Evolutionary conservation across 2,329 filamentous ascomycete genomes (phyloP).

Genomic region (Furcasterigmium sp.): DNA sequence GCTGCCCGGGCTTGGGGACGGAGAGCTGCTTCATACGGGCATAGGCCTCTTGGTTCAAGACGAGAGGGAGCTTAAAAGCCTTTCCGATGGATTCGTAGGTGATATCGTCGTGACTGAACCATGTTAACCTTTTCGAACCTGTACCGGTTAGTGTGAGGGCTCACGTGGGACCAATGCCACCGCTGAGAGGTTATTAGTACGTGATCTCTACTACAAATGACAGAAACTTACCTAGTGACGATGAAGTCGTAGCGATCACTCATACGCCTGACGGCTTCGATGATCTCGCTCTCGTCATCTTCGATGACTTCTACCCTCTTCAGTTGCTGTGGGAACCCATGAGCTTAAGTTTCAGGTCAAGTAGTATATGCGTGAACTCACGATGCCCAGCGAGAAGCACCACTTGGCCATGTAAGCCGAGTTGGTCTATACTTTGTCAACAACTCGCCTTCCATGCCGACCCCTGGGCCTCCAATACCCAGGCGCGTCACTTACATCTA

Average conservation of each 20-base stretch:
- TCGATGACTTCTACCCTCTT: constrained; percentile 90
- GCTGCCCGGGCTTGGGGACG: constrained; percentile 66
- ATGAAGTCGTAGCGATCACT: constrained; percentile 88
- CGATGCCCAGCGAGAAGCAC: constrained; percentile 58
- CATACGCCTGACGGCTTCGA: constrained; percentile 84
- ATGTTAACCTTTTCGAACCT: background rate
- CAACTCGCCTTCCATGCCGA: too few relatives aligned
- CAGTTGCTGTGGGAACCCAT: constrained; percentile 46
- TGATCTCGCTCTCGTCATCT: constrained; percentile 85
- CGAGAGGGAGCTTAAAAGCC: constrained; percentile 73
- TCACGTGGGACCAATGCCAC: constrained; percentile 92
- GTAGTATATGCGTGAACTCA: too few relatives aligned
- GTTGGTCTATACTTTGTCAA: constrained; percentile 44
- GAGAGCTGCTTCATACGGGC: constrained; percentile 79
- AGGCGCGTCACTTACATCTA: constrained; percentile 38
- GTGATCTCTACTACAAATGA: constrained; percentile 4
- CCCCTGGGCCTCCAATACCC: too few relatives aligned
- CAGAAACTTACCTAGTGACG: constrained; percentile 61
- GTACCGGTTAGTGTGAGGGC: constrained; percentile 20
- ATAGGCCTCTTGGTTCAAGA: constrained; percentile 72
- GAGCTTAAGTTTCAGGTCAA: background rate
- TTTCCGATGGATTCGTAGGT: constrained; percentile 93
- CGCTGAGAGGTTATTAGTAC: constrained; percentile 39
- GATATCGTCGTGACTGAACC: constrained; percentile 83
- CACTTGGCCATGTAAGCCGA: constrained; percentile 60